Conservation (phyloP, 2,329 filamentous ascomycete genomes). For the Arthroderma uncinatum region DNA sequence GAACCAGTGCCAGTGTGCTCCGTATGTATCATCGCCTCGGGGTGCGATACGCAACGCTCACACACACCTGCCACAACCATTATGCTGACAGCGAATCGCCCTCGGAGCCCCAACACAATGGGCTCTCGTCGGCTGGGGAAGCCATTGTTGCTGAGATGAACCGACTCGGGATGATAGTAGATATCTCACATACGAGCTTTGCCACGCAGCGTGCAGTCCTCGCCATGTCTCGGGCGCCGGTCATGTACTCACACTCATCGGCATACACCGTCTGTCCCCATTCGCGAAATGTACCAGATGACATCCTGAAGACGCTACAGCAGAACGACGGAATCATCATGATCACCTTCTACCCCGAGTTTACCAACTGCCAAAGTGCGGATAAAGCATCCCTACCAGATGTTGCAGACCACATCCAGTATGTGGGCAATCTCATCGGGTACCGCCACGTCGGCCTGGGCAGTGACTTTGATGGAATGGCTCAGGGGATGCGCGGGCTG, state of each 20-base stretch:
- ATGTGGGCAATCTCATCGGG: constrained; percentile 74
- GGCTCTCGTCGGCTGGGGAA: constrained; percentile 60
- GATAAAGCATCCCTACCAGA: constrained; percentile 60
- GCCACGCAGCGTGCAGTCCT: constrained; percentile 82
- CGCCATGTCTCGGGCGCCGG: constrained; percentile 59
- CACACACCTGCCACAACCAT: constrained; percentile 85
- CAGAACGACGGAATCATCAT: constrained; percentile 66
- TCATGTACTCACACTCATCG: constrained; percentile 83
- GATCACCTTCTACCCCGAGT: constrained; percentile 78
- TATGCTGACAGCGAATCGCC: constrained; percentile 73
- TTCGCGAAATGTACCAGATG: constrained; percentile 79
- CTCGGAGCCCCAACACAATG: constrained; percentile 38
- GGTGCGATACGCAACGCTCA: constrained; percentile 77
- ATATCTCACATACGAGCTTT: constrained; percentile 65
- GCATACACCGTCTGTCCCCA: constrained; percentile 73
- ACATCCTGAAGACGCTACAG: constrained; percentile 67
- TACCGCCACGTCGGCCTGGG: constrained; percentile 85
- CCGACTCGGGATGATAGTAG: constrained; percentile 80
- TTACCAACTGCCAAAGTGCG: constrained; percentile 50
- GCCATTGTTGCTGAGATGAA: constrained; percentile 80
- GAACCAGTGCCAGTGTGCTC: constrained; percentile 58
- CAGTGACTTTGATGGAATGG: constrained; percentile 70
- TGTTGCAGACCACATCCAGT: constrained; percentile 66
- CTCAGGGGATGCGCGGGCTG: constrained; percentile 54
- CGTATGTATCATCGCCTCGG: constrained; percentile 66